Evolutionary conservation across 768 basidiomycete genomes (phyloP), one percentile per base, ranked within the genome.

Genomic region (Candolleomyces aberdarensis): DNA sequence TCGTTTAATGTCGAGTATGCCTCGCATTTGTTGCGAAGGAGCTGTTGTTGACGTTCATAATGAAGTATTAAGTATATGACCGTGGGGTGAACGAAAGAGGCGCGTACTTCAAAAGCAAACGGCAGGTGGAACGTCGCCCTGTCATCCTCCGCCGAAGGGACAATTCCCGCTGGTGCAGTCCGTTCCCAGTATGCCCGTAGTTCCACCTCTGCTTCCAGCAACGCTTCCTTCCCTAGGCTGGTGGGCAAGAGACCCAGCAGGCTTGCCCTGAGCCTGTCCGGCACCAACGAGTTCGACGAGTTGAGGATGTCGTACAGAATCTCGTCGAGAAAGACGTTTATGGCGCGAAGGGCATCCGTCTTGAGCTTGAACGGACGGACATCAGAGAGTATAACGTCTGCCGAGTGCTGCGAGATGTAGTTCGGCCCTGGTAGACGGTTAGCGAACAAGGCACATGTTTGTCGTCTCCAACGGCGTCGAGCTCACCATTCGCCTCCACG

Each of bases 191-290:
- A 95, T 8, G 92, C 92, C 68, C 92, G 83, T 50, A 97, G 73
- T 72, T 97, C 96, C 47, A 98, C 80, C 70, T 98, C 96, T 0
- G 96, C 96, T 75, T 98, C 96, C 53, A 95, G 78, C 17, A 96
- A 78, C 3, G 94, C 94, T 70, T 95, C 92, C 75, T 97, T 94
- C 52, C 94, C 96, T 49, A 97, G 80, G 55, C 85, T 80, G 5
- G 89, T 92, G 8, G 92, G 89, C 31, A 94, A 76, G 44, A 91
- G 78, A 68, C 81, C 86, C 61, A 91, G 80, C 43, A 94, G 74
- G 60, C 87, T 87, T 1, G 83, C 79, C 65, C 91, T 87, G 59
- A 96, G 80, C 62, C 84, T 85, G 61, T 92, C 85, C 7, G 92
- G 91, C 26, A 83, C 76, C 49, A 95, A 77, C 36, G 91, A 89